Percentiles rank a stretch among this genome's conserved stretches.
Conservation (phyloP, 352 stramenopile species). For the Phytophthora sp. region DNA sequence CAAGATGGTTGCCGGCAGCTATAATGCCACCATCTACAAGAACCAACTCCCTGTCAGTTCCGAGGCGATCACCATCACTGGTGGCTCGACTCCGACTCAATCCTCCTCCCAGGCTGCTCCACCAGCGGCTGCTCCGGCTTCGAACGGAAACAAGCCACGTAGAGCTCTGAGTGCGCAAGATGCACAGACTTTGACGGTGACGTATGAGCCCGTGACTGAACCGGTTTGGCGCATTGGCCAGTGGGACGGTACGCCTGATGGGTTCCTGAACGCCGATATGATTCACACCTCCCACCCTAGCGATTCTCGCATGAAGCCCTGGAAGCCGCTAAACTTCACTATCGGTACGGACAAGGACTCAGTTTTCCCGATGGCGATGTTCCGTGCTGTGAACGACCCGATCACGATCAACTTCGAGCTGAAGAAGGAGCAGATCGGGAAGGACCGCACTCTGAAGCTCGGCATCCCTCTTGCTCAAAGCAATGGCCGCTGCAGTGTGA, state of each 20-base stretch:
- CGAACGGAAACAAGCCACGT: neutral
- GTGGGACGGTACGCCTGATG: constrained; percentile 58
- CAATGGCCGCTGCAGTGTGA: constrained; percentile 46
- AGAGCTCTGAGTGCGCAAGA: constrained; percentile 13
- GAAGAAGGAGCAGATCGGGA: constrained; percentile 33
- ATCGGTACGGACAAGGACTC: constrained; percentile 33
- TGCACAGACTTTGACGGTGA: constrained; percentile 34
- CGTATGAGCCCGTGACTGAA: constrained; percentile 21
- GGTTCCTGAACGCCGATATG: constrained; percentile 62
- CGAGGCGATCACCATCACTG: constrained; percentile 30
- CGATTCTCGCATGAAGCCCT: constrained; percentile 48
- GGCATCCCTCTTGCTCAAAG: constrained; percentile 54
- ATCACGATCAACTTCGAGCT: constrained; percentile 50
- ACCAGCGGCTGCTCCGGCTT: neutral
- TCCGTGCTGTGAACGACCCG: constrained; percentile 57
- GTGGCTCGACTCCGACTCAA: constrained; percentile 3
- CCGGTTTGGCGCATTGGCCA: constrained; percentile 57
- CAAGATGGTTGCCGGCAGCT: constrained; percentile 51
- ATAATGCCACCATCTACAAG: constrained; percentile 63
- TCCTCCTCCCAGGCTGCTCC: neutral
- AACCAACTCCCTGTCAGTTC: constrained; percentile 57
- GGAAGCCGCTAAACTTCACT: constrained; percentile 37
- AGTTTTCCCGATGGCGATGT: constrained; percentile 55
- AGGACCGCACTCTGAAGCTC: constrained; percentile 44
- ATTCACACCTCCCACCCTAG: constrained; percentile 63